Base-by-base conservation (phyloP, 192 early-diverging fungal genomes). In the Coemansia pectinata region DNA sequence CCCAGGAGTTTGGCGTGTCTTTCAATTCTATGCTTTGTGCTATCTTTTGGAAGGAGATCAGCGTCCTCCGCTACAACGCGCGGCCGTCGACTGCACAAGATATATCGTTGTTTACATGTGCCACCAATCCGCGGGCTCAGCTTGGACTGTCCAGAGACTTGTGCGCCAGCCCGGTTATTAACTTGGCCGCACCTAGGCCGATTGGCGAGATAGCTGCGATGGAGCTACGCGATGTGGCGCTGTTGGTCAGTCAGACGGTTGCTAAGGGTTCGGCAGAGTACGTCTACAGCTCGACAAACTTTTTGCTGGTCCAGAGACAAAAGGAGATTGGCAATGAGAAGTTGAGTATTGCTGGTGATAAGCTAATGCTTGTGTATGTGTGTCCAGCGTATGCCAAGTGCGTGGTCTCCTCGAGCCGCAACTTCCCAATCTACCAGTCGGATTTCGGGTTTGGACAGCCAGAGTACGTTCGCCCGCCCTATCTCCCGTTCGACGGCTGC, bases 361-460 rank as follows among this genome's bases (percentile, higher is more conserved):
- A 69, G 50, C 2, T 62, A 5, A 78, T 83, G 72, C 71, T 83
- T 10, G 66, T 66, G 10, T 83, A 83, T 45, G 72, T 83, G 7
- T 40, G 48, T 23, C 70, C 72, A 12, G 52, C 21, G 6, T 23
- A 68, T 0, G 72, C 64, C n/a, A 83, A 83, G 65, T 83, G 76
- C 65, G 72, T 70, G 0, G 63, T 78, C 7, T 83, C 76, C 9
- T 75, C 73, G 10, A 83, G 81, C 38, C 72, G 76, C 53, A 78
- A 63, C 8, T 83, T 83, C 42, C 81, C 76, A 2, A 83, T 83
- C 29, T 83, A 83, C 33, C 55, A 75, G 59, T 63, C 65, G 4
- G 76, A 83, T 67, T 83, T 73, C 67, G 81, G 81, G 2, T 78
- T 75, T 72, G 81, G 81, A 8, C 21, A 58, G 29, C 81, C 81